These are phyloP conservation scores for Mucor plumbeus DNA, from an alignment of 371 early-diverging fungal species.

Conservation along the genomic window DNA sequence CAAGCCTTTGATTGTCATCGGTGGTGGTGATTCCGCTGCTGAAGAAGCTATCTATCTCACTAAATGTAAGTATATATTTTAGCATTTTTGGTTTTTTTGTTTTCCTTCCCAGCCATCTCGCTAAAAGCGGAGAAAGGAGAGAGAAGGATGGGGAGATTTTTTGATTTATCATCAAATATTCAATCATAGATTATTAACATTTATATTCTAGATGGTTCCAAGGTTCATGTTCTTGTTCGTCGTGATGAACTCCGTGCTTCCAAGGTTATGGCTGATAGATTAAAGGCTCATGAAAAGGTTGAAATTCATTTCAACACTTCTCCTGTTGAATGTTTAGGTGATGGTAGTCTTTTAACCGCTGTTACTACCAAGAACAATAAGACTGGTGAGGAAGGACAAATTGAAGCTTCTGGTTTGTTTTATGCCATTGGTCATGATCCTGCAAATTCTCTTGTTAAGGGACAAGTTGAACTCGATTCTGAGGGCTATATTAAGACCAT, in stretches of 20 bases:
- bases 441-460: slow-evolving; percentile 82
- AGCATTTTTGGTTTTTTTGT: too few species aligned
- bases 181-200: background rate
- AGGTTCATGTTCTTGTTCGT: slow-evolving; percentile 75
- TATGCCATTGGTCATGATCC: slow-evolving; percentile 99
- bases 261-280: slow-evolving; percentile 94
- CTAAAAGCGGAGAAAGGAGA: background rate
- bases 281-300: slow-evolving; percentile 87
- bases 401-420: slow-evolving; percentile 93
- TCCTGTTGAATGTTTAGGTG: slow-evolving; percentile 87
- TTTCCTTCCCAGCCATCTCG: background rate
- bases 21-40: slow-evolving; percentile 99
- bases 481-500: slow-evolving; percentile 91
- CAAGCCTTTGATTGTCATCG: slow-evolving; percentile 93
- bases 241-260: slow-evolving; percentile 96
- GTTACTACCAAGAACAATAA: slow-evolving; percentile 77
- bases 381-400: slow-evolving; percentile 65
- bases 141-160: background rate
- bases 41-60: slow-evolving; percentile 98
- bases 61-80: slow-evolving; percentile 48
- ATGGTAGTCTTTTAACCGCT: slow-evolving; percentile 74
- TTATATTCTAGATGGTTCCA: slow-evolving; percentile 15
- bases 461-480: slow-evolving; percentile 77
- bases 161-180: background rate
- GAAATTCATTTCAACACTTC: slow-evolving; percentile 91